These are phyloP conservation scores for Fusarium camptoceras DNA, from an alignment of 2,329 filamentous ascomycete genomes.

Conservation along the genomic window DNA sequence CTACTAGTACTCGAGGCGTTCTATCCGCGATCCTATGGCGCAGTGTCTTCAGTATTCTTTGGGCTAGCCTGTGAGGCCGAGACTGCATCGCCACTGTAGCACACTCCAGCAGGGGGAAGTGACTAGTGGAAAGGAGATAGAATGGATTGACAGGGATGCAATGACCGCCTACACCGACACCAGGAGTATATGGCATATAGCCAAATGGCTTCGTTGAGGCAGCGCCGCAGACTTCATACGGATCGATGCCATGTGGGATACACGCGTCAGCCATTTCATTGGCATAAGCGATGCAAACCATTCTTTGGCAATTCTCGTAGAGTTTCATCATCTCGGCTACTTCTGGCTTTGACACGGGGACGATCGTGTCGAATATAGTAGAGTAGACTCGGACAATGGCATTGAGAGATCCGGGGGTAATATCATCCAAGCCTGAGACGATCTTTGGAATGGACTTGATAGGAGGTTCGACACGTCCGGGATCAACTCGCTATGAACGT, in stretches of 20 bases:
- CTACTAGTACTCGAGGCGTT: conserved; percentile 54
- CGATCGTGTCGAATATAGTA: conserved; percentile 57
- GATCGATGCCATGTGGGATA: conserved; percentile 56
- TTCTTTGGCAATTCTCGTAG: conserved; percentile 68
- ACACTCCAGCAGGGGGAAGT: conserved; percentile 58
- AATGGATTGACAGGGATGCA: conserved; percentile 67
- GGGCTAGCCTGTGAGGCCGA: conserved; percentile 54
- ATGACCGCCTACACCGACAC: conserved; percentile 64
- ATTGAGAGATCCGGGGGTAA: conserved; percentile 56
- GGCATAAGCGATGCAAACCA: conserved; percentile 64
- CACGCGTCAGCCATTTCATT: conserved; percentile 68
- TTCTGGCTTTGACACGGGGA: conserved; percentile 62
- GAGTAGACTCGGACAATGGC: conserved; percentile 58
- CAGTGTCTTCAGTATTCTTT: conserved; percentile 46
- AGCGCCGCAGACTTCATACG: conserved; percentile 61
- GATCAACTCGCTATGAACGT: conserved; percentile 58
- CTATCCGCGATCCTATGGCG: conserved; percentile 15
- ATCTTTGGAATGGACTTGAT: conserved; percentile 62
- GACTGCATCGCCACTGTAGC: conserved; percentile 57
- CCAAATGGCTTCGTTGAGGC: conserved; percentile 64
- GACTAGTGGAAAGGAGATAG: conserved; percentile 61
- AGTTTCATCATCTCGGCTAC: conserved; percentile 68
- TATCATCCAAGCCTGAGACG: conserved; percentile 62
- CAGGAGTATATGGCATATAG: conserved; percentile 59
- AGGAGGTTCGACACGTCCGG: conserved; percentile 58